Percentiles rank a stretch among this genome's conserved stretches.
Evolutionary conservation across 2,329 filamentous ascomycete species (phyloP).

Genomic region (Bipolaris bicolor): DNA sequence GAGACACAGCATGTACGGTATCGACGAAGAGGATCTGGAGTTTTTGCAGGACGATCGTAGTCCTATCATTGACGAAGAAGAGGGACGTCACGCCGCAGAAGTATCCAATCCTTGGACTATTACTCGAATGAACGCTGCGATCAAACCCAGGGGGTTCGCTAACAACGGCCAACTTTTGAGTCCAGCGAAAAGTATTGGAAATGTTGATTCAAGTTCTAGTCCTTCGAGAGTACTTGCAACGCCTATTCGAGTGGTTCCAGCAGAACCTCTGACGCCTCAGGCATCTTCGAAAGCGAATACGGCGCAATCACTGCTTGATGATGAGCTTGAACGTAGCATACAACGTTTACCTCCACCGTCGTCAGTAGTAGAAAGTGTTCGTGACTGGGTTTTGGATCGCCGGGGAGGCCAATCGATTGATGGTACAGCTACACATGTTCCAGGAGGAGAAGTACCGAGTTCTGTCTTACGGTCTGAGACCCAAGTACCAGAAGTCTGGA

Average conservation of each 20-base stretch:
- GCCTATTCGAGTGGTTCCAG: not conserved
- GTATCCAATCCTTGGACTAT: conserved; percentile 58
- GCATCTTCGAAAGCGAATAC: conserved; percentile 16
- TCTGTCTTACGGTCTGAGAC: not conserved
- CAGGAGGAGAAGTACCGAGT: not conserved
- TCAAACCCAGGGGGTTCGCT: conserved; percentile 22
- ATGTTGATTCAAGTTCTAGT: not conserved
- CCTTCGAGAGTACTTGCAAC: conserved; percentile 15
- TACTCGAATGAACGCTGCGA: conserved; percentile 54
- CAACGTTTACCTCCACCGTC: not conserved
- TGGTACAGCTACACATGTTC: not conserved
- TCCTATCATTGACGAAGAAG: conserved; percentile 31
- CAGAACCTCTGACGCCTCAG: conserved; percentile 27
- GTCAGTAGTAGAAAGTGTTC: not conserved
- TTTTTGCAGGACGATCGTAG: conserved; percentile 22
- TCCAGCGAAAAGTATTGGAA: conserved; percentile 28
- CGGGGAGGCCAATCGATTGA: not conserved
- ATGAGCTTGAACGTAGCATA: conserved; percentile 19
- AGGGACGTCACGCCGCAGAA: conserved; percentile 38
- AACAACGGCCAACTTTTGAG: conserved; percentile 33
- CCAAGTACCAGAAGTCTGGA: not conserved
- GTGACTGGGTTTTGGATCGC: not conserved
- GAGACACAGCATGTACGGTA: conserved; percentile 49
- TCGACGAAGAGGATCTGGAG: conserved; percentile 47
- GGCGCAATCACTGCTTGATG: not conserved